phyloP scores from a whole-genome alignment of 2,329 filamentous ascomycete genomes.

The Fusarium tupiense region DNA sequence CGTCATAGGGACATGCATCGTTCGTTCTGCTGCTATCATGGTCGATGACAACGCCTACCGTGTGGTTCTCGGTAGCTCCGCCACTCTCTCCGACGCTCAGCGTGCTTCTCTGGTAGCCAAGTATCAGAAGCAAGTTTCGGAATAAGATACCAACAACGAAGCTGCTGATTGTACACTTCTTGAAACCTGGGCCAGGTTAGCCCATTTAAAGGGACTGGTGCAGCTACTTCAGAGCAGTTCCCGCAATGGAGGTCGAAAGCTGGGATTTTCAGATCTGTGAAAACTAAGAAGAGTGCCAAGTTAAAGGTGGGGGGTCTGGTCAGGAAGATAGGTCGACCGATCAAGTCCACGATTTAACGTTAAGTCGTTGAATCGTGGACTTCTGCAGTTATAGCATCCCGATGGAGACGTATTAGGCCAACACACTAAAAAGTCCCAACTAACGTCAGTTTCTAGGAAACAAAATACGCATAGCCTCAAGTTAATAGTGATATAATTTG shows the following conservation, averaged over 20 bases:
- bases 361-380: neutral
- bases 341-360: neutral
- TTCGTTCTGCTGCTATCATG: neutral
- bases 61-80: neutral
- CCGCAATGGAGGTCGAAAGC: accelerated
- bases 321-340: neutral
- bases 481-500: accelerated
- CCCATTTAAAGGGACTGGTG: too few relatives aligned
- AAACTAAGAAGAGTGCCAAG: accelerated
- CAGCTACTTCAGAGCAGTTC: neutral
- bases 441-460: too few relatives aligned
- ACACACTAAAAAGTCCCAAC: too few relatives aligned
- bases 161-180: neutral
- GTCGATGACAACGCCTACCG: neutral
- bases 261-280: neutral
- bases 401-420: too few relatives aligned
- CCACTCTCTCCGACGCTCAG: neutral
- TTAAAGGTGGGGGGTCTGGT: neutral
- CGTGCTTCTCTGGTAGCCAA: neutral
- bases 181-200: neutral
- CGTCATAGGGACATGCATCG: neutral
- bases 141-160: neutral
- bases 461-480: too few relatives aligned
- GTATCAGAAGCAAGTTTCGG: neutral
- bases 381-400: too few relatives aligned